These are phyloP conservation scores for Solanum peruvianum DNA, from an alignment of 257 asterid genomes.

Conservation along the genomic window DNA sequence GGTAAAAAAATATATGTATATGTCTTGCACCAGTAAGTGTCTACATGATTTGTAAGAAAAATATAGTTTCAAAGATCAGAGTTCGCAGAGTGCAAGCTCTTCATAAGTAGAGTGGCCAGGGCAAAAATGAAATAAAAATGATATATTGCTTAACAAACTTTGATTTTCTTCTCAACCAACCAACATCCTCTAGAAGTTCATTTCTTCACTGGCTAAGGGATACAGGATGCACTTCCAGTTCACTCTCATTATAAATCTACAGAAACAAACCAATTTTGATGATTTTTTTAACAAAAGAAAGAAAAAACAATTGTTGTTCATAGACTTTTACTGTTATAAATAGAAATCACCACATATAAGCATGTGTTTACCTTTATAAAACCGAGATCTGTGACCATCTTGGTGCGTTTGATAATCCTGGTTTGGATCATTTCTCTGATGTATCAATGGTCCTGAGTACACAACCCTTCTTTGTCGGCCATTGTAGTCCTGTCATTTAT, in stretches of 20 bases:
- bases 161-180: neutral
- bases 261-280: neutral
- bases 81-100: neutral
- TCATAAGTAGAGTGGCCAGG: neutral
- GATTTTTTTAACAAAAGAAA: no score
- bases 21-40: neutral
- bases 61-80: neutral
- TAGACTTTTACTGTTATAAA: neutral
- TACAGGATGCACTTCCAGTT: neutral
- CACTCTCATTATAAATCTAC: neutral
- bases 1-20: neutral
- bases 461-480: constrained; percentile 23
- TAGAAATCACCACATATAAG: neutral
- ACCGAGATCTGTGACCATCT: constrained; percentile 48
- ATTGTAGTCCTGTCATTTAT: constrained; percentile 23
- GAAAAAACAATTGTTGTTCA: neutral
- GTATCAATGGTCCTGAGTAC: constrained; percentile 42
- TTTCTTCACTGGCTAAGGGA: neutral
- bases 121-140: neutral
- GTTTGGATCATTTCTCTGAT: constrained; percentile 20
- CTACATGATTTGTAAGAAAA: neutral
- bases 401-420: constrained; percentile 24
- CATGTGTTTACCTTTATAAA: constrained; percentile 40
- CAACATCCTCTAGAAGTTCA: neutral
- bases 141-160: neutral